These are phyloP conservation scores for Neoarthrinium moseri DNA, from an alignment of 2,329 filamentous ascomycete species.

Conservation along the genomic window DNA sequence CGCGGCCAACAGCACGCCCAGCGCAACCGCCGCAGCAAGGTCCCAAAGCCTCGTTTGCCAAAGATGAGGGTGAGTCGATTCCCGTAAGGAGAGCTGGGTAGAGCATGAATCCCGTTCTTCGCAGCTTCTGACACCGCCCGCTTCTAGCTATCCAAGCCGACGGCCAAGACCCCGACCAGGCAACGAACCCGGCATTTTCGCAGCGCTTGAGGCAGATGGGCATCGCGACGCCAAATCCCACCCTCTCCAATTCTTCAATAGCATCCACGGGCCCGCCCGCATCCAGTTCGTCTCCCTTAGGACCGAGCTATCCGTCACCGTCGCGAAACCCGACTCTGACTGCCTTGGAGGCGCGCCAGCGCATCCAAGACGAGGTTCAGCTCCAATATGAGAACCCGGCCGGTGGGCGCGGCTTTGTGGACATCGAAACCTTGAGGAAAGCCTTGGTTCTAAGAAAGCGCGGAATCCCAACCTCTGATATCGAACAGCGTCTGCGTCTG, in stretches of 20 bases:
- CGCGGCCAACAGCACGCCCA: slow-evolving; percentile 11
- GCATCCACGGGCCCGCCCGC: slow-evolving; percentile 20
- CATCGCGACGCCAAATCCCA: slow-evolving; percentile 53
- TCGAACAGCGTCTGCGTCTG: slow-evolving; percentile 46
- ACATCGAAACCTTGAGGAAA: slow-evolving; percentile 46
- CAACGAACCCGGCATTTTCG: slow-evolving; percentile 43
- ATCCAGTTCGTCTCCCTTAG: slow-evolving; percentile 8
- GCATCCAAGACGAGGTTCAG: slow-evolving; percentile 41
- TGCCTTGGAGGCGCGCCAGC: slow-evolving; percentile 47
- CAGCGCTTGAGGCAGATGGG: slow-evolving; percentile 54
- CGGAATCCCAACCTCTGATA: slow-evolving; percentile 36
- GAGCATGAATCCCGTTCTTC: too few relatives aligned
- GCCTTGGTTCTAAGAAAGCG: slow-evolving; percentile 41
- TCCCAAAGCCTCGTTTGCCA: slow-evolving; percentile 22
- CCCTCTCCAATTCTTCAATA: slow-evolving; percentile 51
- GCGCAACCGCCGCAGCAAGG: background rate
- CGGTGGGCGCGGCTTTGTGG: slow-evolving; percentile 44
- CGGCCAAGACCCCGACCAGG: slow-evolving; percentile 38
- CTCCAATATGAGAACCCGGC: slow-evolving; percentile 42
- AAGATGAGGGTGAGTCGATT: slow-evolving; percentile 29
- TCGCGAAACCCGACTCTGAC: slow-evolving; percentile 44
- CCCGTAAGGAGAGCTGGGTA: too few relatives aligned
- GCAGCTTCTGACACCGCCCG: background rate
- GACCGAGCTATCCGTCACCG: slow-evolving; percentile 21
- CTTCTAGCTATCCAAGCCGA: slow-evolving; percentile 38